Evolutionary conservation across 2,329 filamentous ascomycete species (phyloP), one percentile per base, ranked within the genome.

Genomic region (Zopfia rhizophila): DNA sequence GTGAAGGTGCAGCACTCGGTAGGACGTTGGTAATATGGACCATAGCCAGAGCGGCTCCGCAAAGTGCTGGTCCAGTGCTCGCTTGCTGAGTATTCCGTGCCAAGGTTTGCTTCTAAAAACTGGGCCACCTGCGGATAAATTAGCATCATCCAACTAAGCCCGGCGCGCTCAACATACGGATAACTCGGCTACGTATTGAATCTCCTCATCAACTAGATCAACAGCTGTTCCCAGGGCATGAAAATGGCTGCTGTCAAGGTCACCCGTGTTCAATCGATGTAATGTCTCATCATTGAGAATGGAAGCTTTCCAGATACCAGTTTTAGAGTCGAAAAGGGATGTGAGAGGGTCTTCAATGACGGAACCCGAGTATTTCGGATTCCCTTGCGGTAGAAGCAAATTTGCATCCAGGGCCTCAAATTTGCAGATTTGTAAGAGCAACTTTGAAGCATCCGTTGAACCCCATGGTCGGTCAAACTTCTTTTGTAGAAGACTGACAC

Each of bases 11-110:
- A 31, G 14, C 29, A 31, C 8, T 16, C 29, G 8, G 29, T 8
- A 8, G 14, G 14, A 31, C 29, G 29, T 31, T 16, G 8, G 7
- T 31, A 7, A 14, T 31, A 31, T 10, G 29, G 29, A 7, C 29
- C 29, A 31, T 31, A 31, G 14, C 29, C 29, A 10, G 29, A 31
- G 8, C 14, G 29, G 29, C 29, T 31, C 8, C 29, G 29, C 29
- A 31, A 14, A 14, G 7, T 31, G 29, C 29, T 31, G 16, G 29
- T 31, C 29, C 29, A 31, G 29, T 31, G 29, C 29, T 31, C 14
- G 14, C 29, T 31, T 31, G 29, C 8, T 16, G 29, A 31, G 14
- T 31, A 31, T 14, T 31, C 29, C 14, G 11, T 31, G 7, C 29
- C 29, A 10, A 31, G 29, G 16, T 14, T 31, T 16, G 29, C 7